Conservation (phyloP, 768 basidiomycete species). For the Calocybe cyanea region DNA sequence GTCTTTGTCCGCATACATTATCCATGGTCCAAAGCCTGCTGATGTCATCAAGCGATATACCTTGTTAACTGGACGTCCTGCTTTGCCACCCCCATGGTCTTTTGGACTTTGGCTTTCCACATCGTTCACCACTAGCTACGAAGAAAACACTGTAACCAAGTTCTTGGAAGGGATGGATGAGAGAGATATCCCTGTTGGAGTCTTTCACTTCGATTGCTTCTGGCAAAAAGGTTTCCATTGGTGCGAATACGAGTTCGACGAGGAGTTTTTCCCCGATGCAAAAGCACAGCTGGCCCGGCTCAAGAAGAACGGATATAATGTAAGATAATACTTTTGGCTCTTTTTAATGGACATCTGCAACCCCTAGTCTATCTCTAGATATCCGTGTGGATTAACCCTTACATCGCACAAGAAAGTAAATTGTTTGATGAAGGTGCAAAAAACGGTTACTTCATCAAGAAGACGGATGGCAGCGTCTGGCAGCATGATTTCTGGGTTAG, state of each 20-base stretch:
- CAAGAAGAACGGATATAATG: conserved; percentile 36
- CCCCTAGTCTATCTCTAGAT: conserved; percentile 12
- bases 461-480: conserved; percentile 37
- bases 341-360: neutral
- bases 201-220: conserved; percentile 48
- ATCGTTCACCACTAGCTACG: conserved; percentile 43
- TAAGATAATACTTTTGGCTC: conserved; percentile 19
- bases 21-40: conserved; percentile 33
- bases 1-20: conserved; percentile 33
- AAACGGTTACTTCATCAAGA: conserved; percentile 43
- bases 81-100: conserved; percentile 45
- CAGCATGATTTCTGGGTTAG: conserved; percentile 37
- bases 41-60: conserved; percentile 31
- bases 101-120: conserved; percentile 48
- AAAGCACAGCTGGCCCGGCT: conserved; percentile 32
- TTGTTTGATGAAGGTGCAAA: conserved; percentile 40
- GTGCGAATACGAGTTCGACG: conserved; percentile 43
- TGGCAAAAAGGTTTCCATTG: conserved; percentile 34
- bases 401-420: conserved; percentile 36
- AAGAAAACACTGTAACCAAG: conserved; percentile 38
- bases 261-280: conserved; percentile 43
- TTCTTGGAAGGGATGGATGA: conserved; percentile 43
- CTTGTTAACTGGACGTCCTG: conserved; percentile 34
- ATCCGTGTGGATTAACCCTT: conserved; percentile 37
- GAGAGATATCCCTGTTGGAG: conserved; percentile 33